These are phyloP conservation scores for Pseudonitzschia multistriata DNA, from an alignment of 108 stramenopile species.

Conservation along the genomic window DNA sequence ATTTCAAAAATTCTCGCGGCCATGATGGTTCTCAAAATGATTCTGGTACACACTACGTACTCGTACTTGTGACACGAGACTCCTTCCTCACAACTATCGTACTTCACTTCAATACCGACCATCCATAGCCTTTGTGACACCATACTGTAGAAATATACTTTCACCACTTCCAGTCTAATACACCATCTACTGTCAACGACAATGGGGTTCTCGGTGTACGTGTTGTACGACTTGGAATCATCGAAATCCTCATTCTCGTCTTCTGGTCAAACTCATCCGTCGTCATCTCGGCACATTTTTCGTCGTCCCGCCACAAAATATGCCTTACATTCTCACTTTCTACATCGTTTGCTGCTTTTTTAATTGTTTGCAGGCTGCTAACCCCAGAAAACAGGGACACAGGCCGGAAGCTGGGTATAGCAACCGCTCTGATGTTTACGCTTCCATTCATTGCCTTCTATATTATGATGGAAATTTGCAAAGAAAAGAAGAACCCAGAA, in stretches of 20 bases:
- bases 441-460: conserved; percentile 50
- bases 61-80: too few relatives aligned
- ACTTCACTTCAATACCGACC: too few relatives aligned
- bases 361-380: conserved; percentile 45
- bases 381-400: conserved; percentile 50
- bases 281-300: background rate
- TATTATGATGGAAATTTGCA: conserved; percentile 29
- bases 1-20: too few relatives aligned
- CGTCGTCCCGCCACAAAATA: background rate
- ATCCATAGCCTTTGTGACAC: background rate
- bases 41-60: too few relatives aligned
- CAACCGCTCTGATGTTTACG: conserved; percentile 57
- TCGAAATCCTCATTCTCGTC: background rate
- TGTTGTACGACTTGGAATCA: background rate
- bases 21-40: too few relatives aligned
- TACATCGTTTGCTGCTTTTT: background rate
- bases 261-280: background rate
- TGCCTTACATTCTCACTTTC: background rate
- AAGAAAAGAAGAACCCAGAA: conserved; percentile 40
- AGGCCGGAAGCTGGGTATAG: conserved; percentile 52
- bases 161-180: background rate
- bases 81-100: too few relatives aligned
- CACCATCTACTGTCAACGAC: background rate
- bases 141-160: background rate
- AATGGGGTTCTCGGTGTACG: conserved; percentile 28